Evolutionary conservation across 192 early-diverging fungal genomes (phyloP).

Genomic region (Ramicandelaber brevisporus): DNA sequence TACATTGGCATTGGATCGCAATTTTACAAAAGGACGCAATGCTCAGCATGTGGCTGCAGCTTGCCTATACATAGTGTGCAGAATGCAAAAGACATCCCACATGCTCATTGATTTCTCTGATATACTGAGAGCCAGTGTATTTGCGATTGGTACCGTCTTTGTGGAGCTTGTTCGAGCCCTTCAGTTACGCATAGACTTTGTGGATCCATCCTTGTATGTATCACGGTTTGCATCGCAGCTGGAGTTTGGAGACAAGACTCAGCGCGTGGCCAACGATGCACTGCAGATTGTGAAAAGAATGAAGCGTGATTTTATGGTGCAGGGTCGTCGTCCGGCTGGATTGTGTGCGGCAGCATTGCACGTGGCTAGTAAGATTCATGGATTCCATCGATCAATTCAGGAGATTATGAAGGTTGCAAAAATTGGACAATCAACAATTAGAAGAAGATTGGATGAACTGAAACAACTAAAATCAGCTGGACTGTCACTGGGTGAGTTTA

Average conservation of each 20-base stretch:
- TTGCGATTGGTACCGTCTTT: constrained; percentile 64
- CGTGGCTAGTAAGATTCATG: constrained; percentile 77
- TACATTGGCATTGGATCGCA: constrained; percentile 50
- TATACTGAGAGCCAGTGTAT: constrained; percentile 60
- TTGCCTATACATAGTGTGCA: constrained; percentile 79
- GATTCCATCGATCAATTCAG: constrained; percentile 48
- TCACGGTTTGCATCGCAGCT: constrained; percentile 64
- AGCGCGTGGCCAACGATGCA: constrained; percentile 51
- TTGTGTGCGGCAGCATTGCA: constrained; percentile 83
- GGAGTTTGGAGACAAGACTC: constrained; percentile 76
- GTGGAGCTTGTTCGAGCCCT: constrained; percentile 41
- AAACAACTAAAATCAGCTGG: constrained; percentile 44
- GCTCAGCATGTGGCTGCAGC: constrained; percentile 52
- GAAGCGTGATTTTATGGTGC: constrained; percentile 84
- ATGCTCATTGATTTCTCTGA: constrained; percentile 97
- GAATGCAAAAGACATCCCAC: constrained; percentile 55
- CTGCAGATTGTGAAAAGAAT: constrained; percentile 61
- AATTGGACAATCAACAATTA: constrained; percentile 64
- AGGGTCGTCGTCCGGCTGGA: constrained; percentile 71
- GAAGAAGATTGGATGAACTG: constrained; percentile 63
- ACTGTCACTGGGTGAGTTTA: constrained; percentile 58
- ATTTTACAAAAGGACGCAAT: constrained; percentile 63
- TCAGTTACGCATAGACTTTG: constrained; percentile 34
- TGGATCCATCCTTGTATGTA: constrained; percentile 86
- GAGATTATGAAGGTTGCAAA: constrained; percentile 82